Evolutionary conservation across 2,329 filamentous ascomycete genomes (phyloP), one percentile per base, ranked within the genome.

Genomic region (Tolypocladium paradoxum): DNA sequence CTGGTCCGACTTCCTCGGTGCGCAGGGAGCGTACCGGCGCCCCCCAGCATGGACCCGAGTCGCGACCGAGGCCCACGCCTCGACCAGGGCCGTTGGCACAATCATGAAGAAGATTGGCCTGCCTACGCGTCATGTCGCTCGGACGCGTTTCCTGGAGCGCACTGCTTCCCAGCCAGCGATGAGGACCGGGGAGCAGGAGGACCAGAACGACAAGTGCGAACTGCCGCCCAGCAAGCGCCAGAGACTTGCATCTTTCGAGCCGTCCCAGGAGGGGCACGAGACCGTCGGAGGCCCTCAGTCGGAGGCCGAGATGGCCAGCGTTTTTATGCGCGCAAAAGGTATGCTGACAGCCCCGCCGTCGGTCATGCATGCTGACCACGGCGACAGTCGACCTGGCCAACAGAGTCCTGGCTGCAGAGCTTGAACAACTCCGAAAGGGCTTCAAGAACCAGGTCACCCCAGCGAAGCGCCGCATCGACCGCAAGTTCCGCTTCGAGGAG

Each of bases 311-410:
- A 49, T 57, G 46, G 40, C 53, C 29, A 43, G 49, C 29, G 22
- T 50, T 22, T 11, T 51, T 3, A 61, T 70, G 58, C 49, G 56
- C 14, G 67, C 68, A 1, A 67, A 66, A 49, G 64, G 67, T 68
- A 57, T 24, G 64, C 56, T 22, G 12, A 5, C 18, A 9, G 18
- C 35, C 4, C 18, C n/a, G 20, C 22, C n/a, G 20, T 29, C 12
- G 5, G n/a, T 7, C 40, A 8, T 31, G 24, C 16, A 20, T 12
- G 31, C 54, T 49, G 36, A 54, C 65, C 51, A 22, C 38, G 2
- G 18, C 11, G 5, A 1, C 46, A 69, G 65, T 65, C 8, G 58
- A 63, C 18, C 55, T 65, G 38, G 58, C 57, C 40, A 59, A 63
- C 45, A 54, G 50, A 36, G 48, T 60, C 16, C 31, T 60, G 27